Conservation (phyloP, 1,284 basidiomycete genomes). For the Athelia sp. region DNA sequence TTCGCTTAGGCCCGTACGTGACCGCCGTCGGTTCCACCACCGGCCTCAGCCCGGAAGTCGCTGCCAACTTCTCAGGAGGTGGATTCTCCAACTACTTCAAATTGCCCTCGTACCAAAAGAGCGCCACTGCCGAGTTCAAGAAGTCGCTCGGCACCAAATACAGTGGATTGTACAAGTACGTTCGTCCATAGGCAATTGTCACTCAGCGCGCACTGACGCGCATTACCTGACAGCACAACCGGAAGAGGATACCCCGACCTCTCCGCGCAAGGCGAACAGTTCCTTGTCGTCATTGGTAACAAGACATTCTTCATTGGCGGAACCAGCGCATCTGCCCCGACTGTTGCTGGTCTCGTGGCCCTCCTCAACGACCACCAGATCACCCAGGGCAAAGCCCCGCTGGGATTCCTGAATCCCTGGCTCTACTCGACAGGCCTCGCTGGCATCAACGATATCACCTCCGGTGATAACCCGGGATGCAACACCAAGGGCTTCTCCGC, state of each 20-base stretch:
- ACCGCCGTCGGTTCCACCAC: constrained; percentile 62
- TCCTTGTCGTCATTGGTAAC: constrained; percentile 57
- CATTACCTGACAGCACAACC: constrained; percentile 29
- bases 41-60: constrained; percentile 47
- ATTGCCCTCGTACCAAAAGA: constrained; percentile 49
- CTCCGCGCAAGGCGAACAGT: constrained; percentile 54
- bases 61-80: constrained; percentile 50
- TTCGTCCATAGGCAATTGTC: too few species aligned
- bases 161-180: constrained; percentile 53
- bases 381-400: constrained; percentile 38
- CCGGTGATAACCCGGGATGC: constrained; percentile 33
- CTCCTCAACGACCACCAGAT: constrained; percentile 58
- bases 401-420: constrained; percentile 62
- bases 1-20: constrained; percentile 47
- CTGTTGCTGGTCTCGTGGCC: constrained; percentile 51
- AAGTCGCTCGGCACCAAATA: constrained; percentile 42
- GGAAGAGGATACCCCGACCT: constrained; percentile 72
- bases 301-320: constrained; percentile 39
- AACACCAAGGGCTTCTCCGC: constrained; percentile 36
- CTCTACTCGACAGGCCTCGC: constrained; percentile 42
- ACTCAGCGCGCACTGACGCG: constrained; percentile 1
- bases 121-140: constrained; percentile 51
- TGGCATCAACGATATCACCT: constrained; percentile 60
- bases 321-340: constrained; percentile 44
- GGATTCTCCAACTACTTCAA: constrained; percentile 60